Evolutionary conservation across 805 yeast species (phyloP), one percentile per base, ranked within the genome.

Genomic region (Candida lessepsii): DNA sequence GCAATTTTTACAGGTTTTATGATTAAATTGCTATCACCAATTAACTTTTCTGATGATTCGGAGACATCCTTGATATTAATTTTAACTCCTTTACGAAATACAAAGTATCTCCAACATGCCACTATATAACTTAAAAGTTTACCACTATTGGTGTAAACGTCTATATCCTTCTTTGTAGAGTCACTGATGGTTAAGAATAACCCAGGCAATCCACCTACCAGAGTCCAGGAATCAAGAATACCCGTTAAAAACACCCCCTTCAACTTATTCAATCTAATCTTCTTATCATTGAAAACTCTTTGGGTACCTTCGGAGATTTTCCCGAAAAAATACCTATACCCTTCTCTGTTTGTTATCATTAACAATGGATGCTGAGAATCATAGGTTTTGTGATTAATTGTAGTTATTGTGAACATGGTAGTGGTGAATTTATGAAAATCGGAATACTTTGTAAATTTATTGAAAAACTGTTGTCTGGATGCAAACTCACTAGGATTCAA

Each of bases 121-220:
- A 86, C 75, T 33, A 85, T 68, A 55, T 78, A 82, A 8, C 58
- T 46, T 15, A 65, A 45, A 11, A 65, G 42, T 27, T 49, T 50
- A 36, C 58, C 44, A 21, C 60, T 60, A 41, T 73, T 68, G 35
- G 79, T 75, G 50, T 63, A 73, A 0, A 87, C 63, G n/a, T 71
- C 71, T 27, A 86, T 56, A 5, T 69, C 69, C 35, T 75, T 73
- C 46, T 74, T 70, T 2, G 88, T 89, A 50, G 87, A 85, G 50
- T 88, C 96, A 41, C 86, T 80, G 10, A 85, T 70, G 0, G 97
- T 87, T 37, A 91, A 64, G 35, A 91, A 76, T 52, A 87, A 64
- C 0, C 99, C 99, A 0, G 98, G 97, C 5, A 91, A 60, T 0
- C 99, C 99, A n/a, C 95, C 87, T 2, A 88, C 64, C n/a, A 82